phyloP scores from a whole-genome alignment of 345 rosid species.

The Bruguiera sexangula region DNA sequence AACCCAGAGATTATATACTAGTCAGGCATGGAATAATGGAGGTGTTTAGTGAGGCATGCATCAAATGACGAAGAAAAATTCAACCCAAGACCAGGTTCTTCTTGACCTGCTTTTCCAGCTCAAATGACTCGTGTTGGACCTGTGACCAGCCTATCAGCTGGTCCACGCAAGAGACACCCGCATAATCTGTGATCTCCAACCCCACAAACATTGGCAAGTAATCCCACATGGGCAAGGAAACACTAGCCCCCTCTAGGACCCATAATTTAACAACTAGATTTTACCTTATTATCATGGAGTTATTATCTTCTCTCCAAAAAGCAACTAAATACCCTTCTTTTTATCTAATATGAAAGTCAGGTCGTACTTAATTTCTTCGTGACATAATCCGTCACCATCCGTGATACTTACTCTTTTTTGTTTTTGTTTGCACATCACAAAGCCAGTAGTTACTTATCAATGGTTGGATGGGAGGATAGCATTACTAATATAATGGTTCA shows the following conservation, averaged over 20 bases:
- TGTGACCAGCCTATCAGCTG: conserved; percentile 2
- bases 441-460: too few species aligned
- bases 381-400: too few species aligned
- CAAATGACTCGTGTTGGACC: conserved; percentile 17
- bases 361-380: too few species aligned
- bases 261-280: background rate
- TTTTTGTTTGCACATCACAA: conserved; percentile 20
- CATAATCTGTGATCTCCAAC: conserved; percentile 17
- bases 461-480: too few species aligned
- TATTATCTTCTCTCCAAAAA: too few species aligned
- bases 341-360: too few species aligned
- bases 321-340: too few species aligned
- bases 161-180: background rate
- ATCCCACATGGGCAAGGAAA: conserved; percentile 19
- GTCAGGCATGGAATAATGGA: conserved; percentile 18
- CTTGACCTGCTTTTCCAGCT: conserved; percentile 29
- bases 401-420: conserved; percentile 7
- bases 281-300: background rate
- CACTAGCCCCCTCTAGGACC: background rate
- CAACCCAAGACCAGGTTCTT: background rate
- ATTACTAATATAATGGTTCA: too few species aligned
- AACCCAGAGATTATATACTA: background rate
- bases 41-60: conserved; percentile 15
- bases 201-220: conserved; percentile 3
- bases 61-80: conserved; percentile 19